Evolutionary conservation across 441 rosid genomes (phyloP).

Genomic region (Capsella rubella): DNA sequence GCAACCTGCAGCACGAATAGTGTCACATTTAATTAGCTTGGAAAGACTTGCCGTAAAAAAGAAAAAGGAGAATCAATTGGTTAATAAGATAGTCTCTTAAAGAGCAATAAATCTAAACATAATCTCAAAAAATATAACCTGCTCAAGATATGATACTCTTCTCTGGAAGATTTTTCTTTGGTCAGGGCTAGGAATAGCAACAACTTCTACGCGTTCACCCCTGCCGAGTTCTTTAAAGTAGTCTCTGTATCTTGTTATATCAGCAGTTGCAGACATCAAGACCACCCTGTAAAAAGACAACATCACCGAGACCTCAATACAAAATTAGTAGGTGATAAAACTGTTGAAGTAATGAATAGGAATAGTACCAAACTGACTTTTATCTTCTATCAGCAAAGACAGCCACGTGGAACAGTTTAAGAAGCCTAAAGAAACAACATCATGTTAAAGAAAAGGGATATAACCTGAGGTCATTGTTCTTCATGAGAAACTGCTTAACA

Average conservation of each 20-base stretch:
- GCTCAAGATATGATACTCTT: constrained; percentile 78
- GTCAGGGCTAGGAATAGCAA: constrained; percentile 77
- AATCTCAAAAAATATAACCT: constrained; percentile 53
- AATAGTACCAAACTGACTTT: background rate
- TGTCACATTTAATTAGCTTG: constrained; percentile 26
- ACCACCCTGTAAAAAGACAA: constrained; percentile 67
- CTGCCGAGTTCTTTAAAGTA: constrained; percentile 90
- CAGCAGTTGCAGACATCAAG: constrained; percentile 99
- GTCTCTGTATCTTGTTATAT: constrained; percentile 80
- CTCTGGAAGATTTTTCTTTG: constrained; percentile 70
- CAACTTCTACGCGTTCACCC: constrained; percentile 92
- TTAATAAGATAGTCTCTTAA: constrained; percentile 8
- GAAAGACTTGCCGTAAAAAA: constrained; percentile 4
- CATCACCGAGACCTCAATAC: constrained; percentile 11
- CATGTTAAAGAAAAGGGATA: background rate
- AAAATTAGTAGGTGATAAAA: background rate
- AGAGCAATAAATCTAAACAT: constrained; percentile 11
- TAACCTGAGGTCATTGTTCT: constrained; percentile 80
- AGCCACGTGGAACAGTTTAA: constrained; percentile 13
- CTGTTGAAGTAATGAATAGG: background rate
- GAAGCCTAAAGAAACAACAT: background rate
- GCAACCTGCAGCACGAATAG: constrained; percentile 60
- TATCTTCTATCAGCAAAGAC: constrained; percentile 22
- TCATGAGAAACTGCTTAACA: constrained; percentile 85
- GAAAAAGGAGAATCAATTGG: background rate